A percentile compares a stretch with the other conserved stretches of the same genome.
These are phyloP conservation scores for Ceratocystis ficicola DNA, from an alignment of 2,329 filamentous ascomycete genomes.

Conservation along the genomic window DNA sequence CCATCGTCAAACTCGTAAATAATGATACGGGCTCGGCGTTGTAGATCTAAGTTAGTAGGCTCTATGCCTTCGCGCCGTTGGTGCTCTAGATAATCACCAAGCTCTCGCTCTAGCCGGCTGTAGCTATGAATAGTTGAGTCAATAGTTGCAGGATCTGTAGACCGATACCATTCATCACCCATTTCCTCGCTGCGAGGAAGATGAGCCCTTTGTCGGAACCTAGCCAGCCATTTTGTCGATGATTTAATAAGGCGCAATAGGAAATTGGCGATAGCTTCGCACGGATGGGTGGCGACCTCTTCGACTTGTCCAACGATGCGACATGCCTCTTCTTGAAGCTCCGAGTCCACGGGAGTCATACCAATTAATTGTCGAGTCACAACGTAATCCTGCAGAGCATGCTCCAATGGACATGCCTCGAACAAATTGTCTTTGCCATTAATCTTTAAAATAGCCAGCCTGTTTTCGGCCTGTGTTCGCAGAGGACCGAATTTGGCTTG, in stretches of 20 bases:
- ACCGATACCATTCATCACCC: slow-evolving; percentile 36
- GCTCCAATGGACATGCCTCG: slow-evolving; percentile 44
- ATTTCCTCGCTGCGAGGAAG: slow-evolving; percentile 47
- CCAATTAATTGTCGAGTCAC: slow-evolving; percentile 41
- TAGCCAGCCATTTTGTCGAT: slow-evolving; percentile 43
- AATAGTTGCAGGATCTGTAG: slow-evolving; percentile 42
- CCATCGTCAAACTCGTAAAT: slow-evolving; percentile 51
- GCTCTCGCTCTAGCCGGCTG: slow-evolving; percentile 43
- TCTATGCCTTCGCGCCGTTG: slow-evolving; percentile 37
- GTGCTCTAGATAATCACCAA: slow-evolving; percentile 40
- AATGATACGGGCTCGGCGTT: slow-evolving; percentile 46
- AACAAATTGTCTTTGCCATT: slow-evolving; percentile 48
- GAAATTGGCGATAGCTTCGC: slow-evolving; percentile 43
- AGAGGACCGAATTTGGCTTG: slow-evolving; percentile 40
- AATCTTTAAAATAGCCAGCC: slow-evolving; percentile 39
- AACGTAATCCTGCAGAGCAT: slow-evolving; percentile 43
- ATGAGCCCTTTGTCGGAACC: slow-evolving; percentile 45
- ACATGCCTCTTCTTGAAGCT: slow-evolving; percentile 49
- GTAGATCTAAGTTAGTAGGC: slow-evolving; percentile 43
- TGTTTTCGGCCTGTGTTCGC: slow-evolving; percentile 36
- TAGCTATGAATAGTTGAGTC: slow-evolving; percentile 50
- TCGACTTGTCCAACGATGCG: slow-evolving; percentile 47
- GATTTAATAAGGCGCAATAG: slow-evolving; percentile 40
- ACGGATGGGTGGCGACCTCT: slow-evolving; percentile 38
- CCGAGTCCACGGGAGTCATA: slow-evolving; percentile 47